phyloP scores from a whole-genome alignment of 768 basidiomycete genomes.

The Phylloporus rhodoxanthus region DNA sequence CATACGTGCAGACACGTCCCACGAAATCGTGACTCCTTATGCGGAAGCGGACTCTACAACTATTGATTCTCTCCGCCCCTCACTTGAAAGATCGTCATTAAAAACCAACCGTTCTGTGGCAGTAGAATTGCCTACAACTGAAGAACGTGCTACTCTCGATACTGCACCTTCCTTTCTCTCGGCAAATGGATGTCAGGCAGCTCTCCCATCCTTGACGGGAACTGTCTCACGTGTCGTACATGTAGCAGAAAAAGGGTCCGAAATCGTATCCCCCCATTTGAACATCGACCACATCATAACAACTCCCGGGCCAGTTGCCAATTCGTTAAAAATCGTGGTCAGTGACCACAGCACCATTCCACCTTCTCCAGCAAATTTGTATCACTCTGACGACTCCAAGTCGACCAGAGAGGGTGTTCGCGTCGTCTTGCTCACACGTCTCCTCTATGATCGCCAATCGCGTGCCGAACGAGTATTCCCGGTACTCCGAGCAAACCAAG shows the following conservation, averaged over 20 bases:
- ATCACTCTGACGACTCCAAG: slow-evolving; percentile 24
- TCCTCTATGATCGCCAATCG: slow-evolving; percentile 54
- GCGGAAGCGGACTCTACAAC: slow-evolving; percentile 9
- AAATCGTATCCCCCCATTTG: slow-evolving; percentile 6
- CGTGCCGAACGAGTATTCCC: slow-evolving; percentile 59
- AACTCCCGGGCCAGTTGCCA: slow-evolving; percentile 7
- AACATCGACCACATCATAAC: slow-evolving; percentile 7
- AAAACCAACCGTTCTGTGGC: slow-evolving; percentile 4
- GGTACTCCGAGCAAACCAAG: slow-evolving; percentile 54
- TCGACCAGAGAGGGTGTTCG: slow-evolving; percentile 57
- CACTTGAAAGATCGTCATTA: slow-evolving; percentile 4
- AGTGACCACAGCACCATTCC: slow-evolving; percentile 23
- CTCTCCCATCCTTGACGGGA: slow-evolving; percentile 9
- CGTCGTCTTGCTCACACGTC: slow-evolving; percentile 55
- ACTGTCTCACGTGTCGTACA: slow-evolving; percentile 10
- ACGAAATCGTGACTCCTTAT: slow-evolving; percentile 7
- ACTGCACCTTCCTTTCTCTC: slow-evolving; percentile 5
- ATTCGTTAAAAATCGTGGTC: slow-evolving; percentile 25
- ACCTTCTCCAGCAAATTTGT: slow-evolving; percentile 6
- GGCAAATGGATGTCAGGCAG: slow-evolving; percentile 3
- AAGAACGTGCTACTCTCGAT: slow-evolving; percentile 9
- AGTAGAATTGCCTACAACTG: slow-evolving; percentile 4
- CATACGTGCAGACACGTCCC: slow-evolving; percentile 10
- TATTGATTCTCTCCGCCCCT: slow-evolving; percentile 2
- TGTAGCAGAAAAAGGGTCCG: slow-evolving; percentile 12